A percentile compares a stretch with the other conserved stretches of the same genome.
Conservation (phyloP, 805 yeast genomes). For the Sugiyamaella floridensis region DNA sequence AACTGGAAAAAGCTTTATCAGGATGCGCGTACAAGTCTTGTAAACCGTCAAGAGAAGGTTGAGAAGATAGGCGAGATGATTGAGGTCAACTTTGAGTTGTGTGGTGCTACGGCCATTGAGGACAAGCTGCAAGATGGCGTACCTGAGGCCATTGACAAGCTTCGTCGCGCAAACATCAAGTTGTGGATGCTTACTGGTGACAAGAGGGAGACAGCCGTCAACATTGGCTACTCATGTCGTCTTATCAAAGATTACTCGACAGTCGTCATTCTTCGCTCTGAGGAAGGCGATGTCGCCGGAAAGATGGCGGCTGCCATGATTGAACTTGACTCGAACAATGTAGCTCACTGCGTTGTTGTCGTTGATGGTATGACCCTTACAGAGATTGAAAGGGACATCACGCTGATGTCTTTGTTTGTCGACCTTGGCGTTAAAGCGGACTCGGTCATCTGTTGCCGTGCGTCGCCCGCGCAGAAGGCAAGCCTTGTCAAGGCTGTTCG, state of each 20-base stretch:
- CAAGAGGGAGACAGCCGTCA: slow-evolving; percentile 95
- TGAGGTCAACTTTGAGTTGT: slow-evolving; percentile 59
- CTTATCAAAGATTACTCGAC: slow-evolving; percentile 90
- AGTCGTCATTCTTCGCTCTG: slow-evolving; percentile 57
- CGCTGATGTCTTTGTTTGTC: slow-evolving; percentile 66
- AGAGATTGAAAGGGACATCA: slow-evolving; percentile 63
- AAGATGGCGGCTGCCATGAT: slow-evolving; percentile 68
- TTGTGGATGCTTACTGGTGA: slow-evolving; percentile 99
- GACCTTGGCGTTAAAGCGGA: slow-evolving; percentile 83
- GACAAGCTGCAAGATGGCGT: slow-evolving; percentile 97
- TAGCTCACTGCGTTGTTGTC: slow-evolving; percentile 93
- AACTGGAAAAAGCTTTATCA: slow-evolving; percentile 62
- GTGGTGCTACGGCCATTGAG: slow-evolving; percentile 96
- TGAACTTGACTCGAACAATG: slow-evolving; percentile 57
- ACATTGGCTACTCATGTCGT: slow-evolving; percentile 91
- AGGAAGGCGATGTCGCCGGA: slow-evolving; percentile 52
- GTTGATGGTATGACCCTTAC: slow-evolving; percentile 87
- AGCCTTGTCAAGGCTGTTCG: slow-evolving; percentile 79
- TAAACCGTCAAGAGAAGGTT: slow-evolving; percentile 56
- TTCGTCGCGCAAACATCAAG: slow-evolving; percentile 87
- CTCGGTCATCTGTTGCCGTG: slow-evolving; percentile 91
- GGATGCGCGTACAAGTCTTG: slow-evolving; percentile 70
- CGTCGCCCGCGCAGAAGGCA: slow-evolving; percentile 96
- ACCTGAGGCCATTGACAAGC: slow-evolving; percentile 84
- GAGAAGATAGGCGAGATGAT: slow-evolving; percentile 66